phyloP scores from a whole-genome alignment of 768 basidiomycete species.

The Tylopilus plumbeoviolaceoides region DNA sequence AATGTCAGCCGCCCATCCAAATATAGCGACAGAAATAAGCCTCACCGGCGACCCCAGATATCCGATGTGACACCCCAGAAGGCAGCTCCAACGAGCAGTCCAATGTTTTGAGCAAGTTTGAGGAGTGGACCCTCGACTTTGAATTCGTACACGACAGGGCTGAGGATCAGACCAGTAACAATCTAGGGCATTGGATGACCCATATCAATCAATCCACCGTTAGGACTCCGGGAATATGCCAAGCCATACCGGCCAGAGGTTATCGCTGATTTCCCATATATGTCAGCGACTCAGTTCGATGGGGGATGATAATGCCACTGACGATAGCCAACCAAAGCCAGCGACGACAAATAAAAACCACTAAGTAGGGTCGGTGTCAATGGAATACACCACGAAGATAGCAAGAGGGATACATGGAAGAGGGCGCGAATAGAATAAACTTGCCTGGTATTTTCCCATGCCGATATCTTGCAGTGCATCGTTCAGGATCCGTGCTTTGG shows the following conservation, averaged over 20 bases:
- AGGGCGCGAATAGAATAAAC: conserved; percentile 1
- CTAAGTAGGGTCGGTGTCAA: conserved; percentile 29
- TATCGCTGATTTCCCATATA: conserved; percentile 43
- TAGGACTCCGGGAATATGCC: not conserved
- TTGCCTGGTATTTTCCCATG: conserved; percentile 66
- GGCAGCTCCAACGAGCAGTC: conserved; percentile 63
- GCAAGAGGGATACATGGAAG: not conserved
- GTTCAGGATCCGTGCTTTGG: conserved; percentile 55
- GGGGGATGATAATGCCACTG: conserved; percentile 24
- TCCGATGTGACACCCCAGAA: conserved; percentile 70
- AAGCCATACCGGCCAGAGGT: conserved; percentile 59
- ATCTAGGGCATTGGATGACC: conserved; percentile 35
- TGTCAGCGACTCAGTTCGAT: not conserved
- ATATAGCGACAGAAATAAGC: not conserved
- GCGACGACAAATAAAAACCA: conserved; percentile 62
- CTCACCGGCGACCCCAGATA: conserved; percentile 64
- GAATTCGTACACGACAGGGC: conserved; percentile 65
- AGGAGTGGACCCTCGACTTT: conserved; percentile 55
- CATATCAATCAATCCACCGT: not conserved
- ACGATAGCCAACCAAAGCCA: conserved; percentile 78
- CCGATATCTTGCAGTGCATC: conserved; percentile 62
- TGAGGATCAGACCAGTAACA: conserved; percentile 62
- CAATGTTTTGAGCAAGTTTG: conserved; percentile 68
- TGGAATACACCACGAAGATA: not conserved
- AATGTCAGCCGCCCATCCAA: conserved; percentile 4